phyloP scores from a whole-genome alignment of 169 alveolate genomes.

The Blepharisma undulans region DNA sequence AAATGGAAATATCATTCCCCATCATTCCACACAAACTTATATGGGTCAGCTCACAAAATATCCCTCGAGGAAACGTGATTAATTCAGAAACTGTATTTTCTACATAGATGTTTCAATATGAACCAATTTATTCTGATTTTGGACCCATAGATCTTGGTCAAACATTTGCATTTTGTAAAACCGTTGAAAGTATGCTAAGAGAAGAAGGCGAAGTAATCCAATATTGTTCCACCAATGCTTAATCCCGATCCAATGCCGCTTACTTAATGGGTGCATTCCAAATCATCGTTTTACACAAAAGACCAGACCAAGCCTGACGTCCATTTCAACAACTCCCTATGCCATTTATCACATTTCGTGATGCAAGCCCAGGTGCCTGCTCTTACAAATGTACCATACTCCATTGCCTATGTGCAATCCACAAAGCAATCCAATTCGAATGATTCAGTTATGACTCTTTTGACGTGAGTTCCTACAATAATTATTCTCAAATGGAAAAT shows the following conservation, averaged over 20 bases:
- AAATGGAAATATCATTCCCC: slow-evolving; percentile 48
- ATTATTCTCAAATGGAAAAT: slow-evolving; percentile 89
- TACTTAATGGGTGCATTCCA: slow-evolving; percentile 90
- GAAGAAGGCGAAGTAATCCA: slow-evolving; percentile 5
- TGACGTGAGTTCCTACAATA: slow-evolving; percentile 87
- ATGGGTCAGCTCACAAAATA: slow-evolving; percentile 5
- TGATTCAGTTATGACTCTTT: slow-evolving; percentile 91
- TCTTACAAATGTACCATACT: slow-evolving; percentile 70
- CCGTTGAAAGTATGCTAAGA: too few species aligned
- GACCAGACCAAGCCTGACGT: slow-evolving; percentile 81
- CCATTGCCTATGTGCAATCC: slow-evolving; percentile 91
- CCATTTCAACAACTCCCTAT: neutral
- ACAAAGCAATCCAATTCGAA: slow-evolving; percentile 88
- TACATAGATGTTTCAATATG: slow-evolving; percentile 88
- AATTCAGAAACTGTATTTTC: slow-evolving; percentile 57
- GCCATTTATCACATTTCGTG: slow-evolving; percentile 70
- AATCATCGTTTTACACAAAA: slow-evolving; percentile 65
- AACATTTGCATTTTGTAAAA: slow-evolving; percentile 83
- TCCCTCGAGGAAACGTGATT: slow-evolving; percentile 38
- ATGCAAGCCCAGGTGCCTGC: slow-evolving; percentile 78
- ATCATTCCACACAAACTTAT: slow-evolving; percentile 20
- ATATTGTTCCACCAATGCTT: slow-evolving; percentile 28
- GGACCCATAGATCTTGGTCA: slow-evolving; percentile 92
- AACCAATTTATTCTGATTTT: slow-evolving; percentile 92
- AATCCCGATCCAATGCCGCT: slow-evolving; percentile 87